These are phyloP conservation scores for Goffeauzyma gilvescens DNA, from an alignment of 768 basidiomycete species.

Conservation along the genomic window DNA sequence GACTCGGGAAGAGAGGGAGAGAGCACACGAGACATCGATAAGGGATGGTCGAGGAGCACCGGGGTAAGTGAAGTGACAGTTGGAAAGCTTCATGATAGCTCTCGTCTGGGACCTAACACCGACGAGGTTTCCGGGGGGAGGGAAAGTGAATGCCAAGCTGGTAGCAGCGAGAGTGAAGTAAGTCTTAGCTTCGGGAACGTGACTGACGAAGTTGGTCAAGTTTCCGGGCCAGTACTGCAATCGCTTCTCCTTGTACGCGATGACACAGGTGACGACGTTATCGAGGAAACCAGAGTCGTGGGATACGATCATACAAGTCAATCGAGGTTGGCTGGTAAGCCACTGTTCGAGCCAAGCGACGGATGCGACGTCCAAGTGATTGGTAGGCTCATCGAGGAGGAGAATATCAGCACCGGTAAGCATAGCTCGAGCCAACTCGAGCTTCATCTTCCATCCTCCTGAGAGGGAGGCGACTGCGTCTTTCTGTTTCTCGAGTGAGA, in stretches of 20 bases:
- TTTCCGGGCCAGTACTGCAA: constrained; percentile 88
- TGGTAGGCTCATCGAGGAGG: constrained; percentile 62
- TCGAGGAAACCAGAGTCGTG: constrained; percentile 96
- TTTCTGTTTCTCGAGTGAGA: constrained; percentile 64
- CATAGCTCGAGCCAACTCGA: constrained; percentile 90
- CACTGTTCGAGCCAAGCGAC: constrained; percentile 85
- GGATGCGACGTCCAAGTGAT: constrained; percentile 58
- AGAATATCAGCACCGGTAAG: constrained; percentile 58
- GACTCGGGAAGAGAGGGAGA: constrained; percentile 85
- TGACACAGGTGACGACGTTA: constrained; percentile 85
- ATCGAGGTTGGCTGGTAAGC: constrained; percentile 55
- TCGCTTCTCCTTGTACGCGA: constrained; percentile 93
- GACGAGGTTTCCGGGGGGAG: constrained; percentile 86
- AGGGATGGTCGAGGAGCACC: constrained; percentile 62
- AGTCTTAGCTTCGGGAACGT: constrained; percentile 79
- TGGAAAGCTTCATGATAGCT: constrained; percentile 76
- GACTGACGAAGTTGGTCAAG: constrained; percentile 69
- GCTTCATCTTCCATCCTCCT: constrained; percentile 99
- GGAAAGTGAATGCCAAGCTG: constrained; percentile 61
- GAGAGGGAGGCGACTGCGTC: constrained; percentile 76
- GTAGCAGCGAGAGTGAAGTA: constrained; percentile 92
- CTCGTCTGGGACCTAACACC: constrained; percentile 90
- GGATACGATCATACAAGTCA: constrained; percentile 83
- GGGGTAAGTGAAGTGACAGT: constrained; percentile 88
- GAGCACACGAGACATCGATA: constrained; percentile 69